phyloP scores from a whole-genome alignment of 352 stramenopile genomes.

The Bremia lactucae region DNA sequence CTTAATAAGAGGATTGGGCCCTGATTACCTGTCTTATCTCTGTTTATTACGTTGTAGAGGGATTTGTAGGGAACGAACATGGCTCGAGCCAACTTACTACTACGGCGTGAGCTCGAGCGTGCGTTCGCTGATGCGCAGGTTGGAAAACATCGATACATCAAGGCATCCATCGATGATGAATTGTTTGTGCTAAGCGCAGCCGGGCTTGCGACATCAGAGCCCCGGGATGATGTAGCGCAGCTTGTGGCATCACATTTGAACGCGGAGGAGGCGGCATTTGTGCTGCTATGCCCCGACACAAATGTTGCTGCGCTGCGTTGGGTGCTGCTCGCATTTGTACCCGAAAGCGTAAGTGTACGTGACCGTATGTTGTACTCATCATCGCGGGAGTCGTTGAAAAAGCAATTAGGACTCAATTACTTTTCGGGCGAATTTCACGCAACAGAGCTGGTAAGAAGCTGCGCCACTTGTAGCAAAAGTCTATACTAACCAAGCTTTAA shows the following conservation, averaged over 20 bases:
- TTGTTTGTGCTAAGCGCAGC: conserved; percentile 43
- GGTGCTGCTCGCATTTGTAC: conserved; percentile 73
- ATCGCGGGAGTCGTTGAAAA: conserved; percentile 84
- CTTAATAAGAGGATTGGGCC: background rate
- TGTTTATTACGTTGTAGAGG: too few relatives aligned
- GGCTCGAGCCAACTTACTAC: conserved; percentile 49
- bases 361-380: conserved; percentile 90
- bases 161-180: conserved; percentile 47
- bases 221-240: conserved; percentile 30
- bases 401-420: conserved; percentile 85
- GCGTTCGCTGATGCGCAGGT: conserved; percentile 64
- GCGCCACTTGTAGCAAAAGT: too few relatives aligned
- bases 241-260: conserved; percentile 18
- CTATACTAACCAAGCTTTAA: background rate
- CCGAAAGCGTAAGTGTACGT: conserved; percentile 61
- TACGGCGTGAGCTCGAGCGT: conserved; percentile 52
- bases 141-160: conserved; percentile 60
- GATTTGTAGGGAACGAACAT: too few relatives aligned
- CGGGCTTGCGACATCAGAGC: conserved; percentile 29
- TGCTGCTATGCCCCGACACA: conserved; percentile 70
- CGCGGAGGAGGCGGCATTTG: conserved; percentile 46
- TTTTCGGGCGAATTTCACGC: conserved; percentile 86
- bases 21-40: background rate
- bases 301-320: conserved; percentile 59
- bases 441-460: conserved; percentile 44